Evolutionary conservation across 352 stramenopile genomes (phyloP).

Genomic region (Phytophthora fragariae): DNA sequence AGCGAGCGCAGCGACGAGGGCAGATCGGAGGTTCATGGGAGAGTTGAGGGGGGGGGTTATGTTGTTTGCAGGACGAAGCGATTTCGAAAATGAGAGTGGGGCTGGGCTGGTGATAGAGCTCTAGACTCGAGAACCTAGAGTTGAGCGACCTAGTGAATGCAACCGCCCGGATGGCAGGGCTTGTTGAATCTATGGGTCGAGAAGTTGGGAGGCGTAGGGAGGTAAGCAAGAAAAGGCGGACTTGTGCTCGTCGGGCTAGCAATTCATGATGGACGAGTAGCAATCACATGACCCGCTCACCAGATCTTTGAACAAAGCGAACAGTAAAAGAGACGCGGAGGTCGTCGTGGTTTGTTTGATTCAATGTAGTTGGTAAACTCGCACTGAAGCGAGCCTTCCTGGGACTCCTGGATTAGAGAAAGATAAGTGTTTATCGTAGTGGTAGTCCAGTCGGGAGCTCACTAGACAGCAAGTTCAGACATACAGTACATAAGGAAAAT

Average conservation of each 20-base stretch:
- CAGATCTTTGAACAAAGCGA: not conserved
- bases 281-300: not conserved
- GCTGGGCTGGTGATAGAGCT: not conserved
- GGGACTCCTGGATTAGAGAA: too few relatives aligned
- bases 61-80: not conserved
- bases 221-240: not conserved
- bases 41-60: not conserved
- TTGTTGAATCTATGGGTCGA: not conserved
- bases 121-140: not conserved
- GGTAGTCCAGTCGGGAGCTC: too few relatives aligned
- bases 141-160: not conserved
- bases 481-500: too few relatives aligned
- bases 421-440: too few relatives aligned
- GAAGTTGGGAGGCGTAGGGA: not conserved
- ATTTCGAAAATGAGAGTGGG: not conserved
- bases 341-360: not conserved
- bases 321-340: not conserved
- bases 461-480: too few relatives aligned
- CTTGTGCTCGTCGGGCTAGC: not conserved
- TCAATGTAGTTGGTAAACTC: too few relatives aligned
- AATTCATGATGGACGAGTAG: not conserved
- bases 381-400: too few relatives aligned
- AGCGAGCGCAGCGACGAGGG: not conserved
- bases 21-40: not conserved
- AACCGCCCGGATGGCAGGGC: not conserved